Evolutionary conservation across 1,284 basidiomycete species (phyloP).

Genomic region (Austroboletus olivaceoglutinosus): DNA sequence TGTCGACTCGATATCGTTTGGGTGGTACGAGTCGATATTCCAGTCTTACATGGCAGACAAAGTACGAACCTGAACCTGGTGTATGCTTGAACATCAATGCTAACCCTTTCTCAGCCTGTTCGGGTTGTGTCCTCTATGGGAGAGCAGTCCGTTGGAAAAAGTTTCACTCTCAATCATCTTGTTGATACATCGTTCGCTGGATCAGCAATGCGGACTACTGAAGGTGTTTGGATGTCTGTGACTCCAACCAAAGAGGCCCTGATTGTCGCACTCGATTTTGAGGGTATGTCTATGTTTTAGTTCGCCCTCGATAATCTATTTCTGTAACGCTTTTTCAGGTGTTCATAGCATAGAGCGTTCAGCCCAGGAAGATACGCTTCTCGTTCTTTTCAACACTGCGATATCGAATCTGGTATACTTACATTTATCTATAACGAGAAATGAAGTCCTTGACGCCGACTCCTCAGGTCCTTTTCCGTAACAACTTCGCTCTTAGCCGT

Average conservation of each 20-base stretch:
- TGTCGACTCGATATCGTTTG: conserved; percentile 53
- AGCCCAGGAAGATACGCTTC: conserved; percentile 59
- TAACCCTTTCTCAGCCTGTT: conserved; percentile 44
- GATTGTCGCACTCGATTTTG: conserved; percentile 62
- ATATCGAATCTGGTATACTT: conserved; percentile 50
- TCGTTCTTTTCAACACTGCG: conserved; percentile 64
- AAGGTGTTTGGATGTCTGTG: conserved; percentile 68
- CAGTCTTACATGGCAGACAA: conserved; percentile 59
- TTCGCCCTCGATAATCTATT: neutral
- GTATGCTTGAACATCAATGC: too few relatives aligned
- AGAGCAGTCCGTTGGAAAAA: conserved; percentile 66
- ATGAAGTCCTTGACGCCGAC: neutral
- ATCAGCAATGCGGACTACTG: conserved; percentile 63
- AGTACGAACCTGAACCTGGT: conserved; percentile 29
- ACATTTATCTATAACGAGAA: neutral
- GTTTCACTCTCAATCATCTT: conserved; percentile 60
- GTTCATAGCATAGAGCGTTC: conserved; percentile 64
- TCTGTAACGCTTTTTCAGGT: conserved; percentile 34
- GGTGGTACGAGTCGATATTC: conserved; percentile 67
- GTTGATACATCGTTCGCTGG: conserved; percentile 65
- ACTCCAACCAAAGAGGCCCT: conserved; percentile 56
- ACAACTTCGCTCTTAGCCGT: conserved; percentile 60
- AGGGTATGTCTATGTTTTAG: conserved; percentile 37
- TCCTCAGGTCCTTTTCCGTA: conserved; percentile 56
- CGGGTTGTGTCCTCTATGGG: conserved; percentile 67